Evolutionary conservation across 257 asterid genomes (phyloP), one percentile per base, ranked within the genome.

Genomic region (Misopates orontium): DNA sequence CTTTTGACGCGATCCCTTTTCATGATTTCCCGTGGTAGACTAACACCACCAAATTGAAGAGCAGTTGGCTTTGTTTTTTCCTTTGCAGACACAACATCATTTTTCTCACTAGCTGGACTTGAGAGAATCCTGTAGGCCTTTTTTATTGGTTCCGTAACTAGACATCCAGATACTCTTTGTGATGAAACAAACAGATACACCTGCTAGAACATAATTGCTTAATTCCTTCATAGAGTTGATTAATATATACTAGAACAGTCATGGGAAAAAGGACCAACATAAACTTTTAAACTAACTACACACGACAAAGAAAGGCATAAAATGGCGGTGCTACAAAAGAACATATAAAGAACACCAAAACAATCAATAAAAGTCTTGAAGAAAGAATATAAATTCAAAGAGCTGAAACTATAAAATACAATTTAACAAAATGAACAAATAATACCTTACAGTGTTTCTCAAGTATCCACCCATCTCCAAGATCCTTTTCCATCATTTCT

Each of bases 391-490:
- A 12, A 40, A 28, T 17, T 36, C 31, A n/a, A n/a, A 10, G 45
- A 50, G 24, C 32, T 20, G 60, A 69, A 11, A n/a, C n/a, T n/a
- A n/a, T n/a, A n/a, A n/a, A n/a, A n/a, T n/a, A n/a, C n/a, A n/a
- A n/a, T n/a, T n/a, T n/a, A n/a, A n/a, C n/a, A n/a, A n/a, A n/a
- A n/a, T n/a, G n/a, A n/a, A n/a, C n/a, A n/a, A n/a, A n/a, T n/a
- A n/a, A 36, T 36, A 81, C 95, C 92, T 89, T 89, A 76, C 92
- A 79, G 56, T 73, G 73, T 71, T 80, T 76, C 58, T 73, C 68
- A 50, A 82, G 82, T 67, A 85, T 87, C 96, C 96, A 89, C 32
- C 93, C 95, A 52, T 85, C 97, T 42, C 98, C 96, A 72, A 89
- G 95, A 70, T 89, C 95, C 76, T 73, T 79, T 72, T 82, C 98